Percentiles rank a stretch among this genome's conserved stretches.
These are phyloP conservation scores for Trypanosoma mega DNA, from an alignment of 208 protist genomes.

Conservation along the genomic window DNA sequence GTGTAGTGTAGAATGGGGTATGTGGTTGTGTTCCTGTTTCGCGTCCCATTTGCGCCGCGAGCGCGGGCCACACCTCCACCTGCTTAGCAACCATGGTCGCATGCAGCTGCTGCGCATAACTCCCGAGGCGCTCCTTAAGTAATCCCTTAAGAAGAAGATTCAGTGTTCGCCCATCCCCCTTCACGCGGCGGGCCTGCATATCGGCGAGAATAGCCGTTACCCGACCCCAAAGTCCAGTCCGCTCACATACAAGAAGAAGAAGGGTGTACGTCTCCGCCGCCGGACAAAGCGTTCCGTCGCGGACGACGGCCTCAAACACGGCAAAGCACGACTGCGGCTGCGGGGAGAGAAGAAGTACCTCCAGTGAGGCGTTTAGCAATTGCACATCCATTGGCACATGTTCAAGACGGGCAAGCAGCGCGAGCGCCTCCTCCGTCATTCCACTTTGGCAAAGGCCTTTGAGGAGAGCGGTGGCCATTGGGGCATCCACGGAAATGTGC, in stretches of 20 bases:
- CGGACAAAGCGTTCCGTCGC: slow-evolving; percentile 23
- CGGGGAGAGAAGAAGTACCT: slow-evolving; percentile 71
- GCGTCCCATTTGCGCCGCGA: slow-evolving; percentile 44
- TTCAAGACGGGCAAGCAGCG: slow-evolving; percentile 57
- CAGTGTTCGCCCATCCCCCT: slow-evolving; percentile 67
- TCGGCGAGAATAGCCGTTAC: slow-evolving; percentile 63
- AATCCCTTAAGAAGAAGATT: slow-evolving; percentile 86
- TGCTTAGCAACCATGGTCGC: slow-evolving; percentile 66
- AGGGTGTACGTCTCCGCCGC: slow-evolving; percentile 81
- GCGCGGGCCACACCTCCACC: slow-evolving; percentile 76
- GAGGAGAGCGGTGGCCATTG: slow-evolving; percentile 74
- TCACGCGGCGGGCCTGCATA: slow-evolving; percentile 74
- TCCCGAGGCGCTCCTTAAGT: slow-evolving; percentile 56
- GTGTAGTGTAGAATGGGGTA: background rate
- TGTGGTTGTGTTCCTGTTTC: background rate
- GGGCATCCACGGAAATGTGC: slow-evolving; percentile 62
- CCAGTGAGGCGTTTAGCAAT: slow-evolving; percentile 78
- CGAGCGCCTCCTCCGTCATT: slow-evolving; percentile 78
- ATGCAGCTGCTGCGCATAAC: slow-evolving; percentile 72
- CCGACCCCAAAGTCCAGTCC: slow-evolving; percentile 62
- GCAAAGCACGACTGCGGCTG: slow-evolving; percentile 76
- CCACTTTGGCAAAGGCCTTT: slow-evolving; percentile 75
- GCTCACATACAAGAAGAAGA: slow-evolving; percentile 77
- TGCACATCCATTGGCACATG: slow-evolving; percentile 69
- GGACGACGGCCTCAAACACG: slow-evolving; percentile 44